A percentile compares a stretch with the other conserved stretches of the same genome.
These are phyloP conservation scores for Triticum monococcum DNA, from an alignment of 176 grass and related monocot species.

Conservation along the genomic window DNA sequence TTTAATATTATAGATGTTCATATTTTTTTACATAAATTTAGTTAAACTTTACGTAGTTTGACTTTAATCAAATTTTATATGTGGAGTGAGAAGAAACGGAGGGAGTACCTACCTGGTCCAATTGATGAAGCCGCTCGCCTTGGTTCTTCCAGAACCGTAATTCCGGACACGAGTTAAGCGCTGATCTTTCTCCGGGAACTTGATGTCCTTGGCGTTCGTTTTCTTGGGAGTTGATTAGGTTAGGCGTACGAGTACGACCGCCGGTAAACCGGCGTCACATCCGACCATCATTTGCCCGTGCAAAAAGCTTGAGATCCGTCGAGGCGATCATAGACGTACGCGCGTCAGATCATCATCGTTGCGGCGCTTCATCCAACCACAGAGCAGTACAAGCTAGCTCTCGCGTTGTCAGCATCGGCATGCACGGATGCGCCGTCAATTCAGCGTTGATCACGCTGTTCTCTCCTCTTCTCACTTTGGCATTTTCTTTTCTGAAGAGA, in stretches of 20 bases:
- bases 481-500: neutral
- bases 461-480: neutral
- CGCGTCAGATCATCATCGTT: no score
- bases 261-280: neutral
- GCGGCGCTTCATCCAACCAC: neutral
- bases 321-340: no score
- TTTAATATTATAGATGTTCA: no score
- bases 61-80: no score
- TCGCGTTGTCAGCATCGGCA: neutral
- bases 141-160: no score
- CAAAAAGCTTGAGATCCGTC: neutral
- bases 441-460: neutral
- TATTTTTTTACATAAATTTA: no score
- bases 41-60: no score
- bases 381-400: neutral
- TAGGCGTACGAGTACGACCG: conserved; percentile 38
- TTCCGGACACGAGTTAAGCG: neutral
- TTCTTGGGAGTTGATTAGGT: neutral
- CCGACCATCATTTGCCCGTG: conserved; percentile 22
- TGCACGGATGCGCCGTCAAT: neutral
- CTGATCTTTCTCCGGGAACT: neutral
- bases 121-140: neutral
- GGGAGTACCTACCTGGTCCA: neutral
- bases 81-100: no score
- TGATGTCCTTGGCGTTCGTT: neutral